Evolutionary conservation across 805 yeast species (phyloP).

Genomic region (Yarrowia keelungensis): DNA sequence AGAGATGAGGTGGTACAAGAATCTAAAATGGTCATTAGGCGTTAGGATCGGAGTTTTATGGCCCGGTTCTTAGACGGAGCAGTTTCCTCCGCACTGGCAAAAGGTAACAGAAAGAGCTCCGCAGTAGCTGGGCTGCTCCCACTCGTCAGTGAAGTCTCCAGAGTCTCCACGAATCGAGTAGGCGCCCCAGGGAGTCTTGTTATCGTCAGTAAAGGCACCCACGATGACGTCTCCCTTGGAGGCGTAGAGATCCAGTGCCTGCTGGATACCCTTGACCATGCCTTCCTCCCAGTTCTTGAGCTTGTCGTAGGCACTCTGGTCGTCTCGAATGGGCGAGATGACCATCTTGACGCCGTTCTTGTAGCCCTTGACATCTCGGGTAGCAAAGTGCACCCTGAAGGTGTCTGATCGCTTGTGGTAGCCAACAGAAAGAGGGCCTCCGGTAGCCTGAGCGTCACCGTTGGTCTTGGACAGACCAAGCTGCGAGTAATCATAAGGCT

Average conservation of each 20-base stretch:
- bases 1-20: neutral
- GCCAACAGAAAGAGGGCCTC: conserved; percentile 28
- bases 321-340: conserved; percentile 12
- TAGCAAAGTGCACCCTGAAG: conserved; percentile 17
- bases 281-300: conserved; percentile 19
- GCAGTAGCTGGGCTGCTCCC: conserved; percentile 29
- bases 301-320: conserved; percentile 12
- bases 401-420: conserved; percentile 26
- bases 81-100: conserved; percentile 29
- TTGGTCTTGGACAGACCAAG: conserved; percentile 14
- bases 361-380: conserved; percentile 24
- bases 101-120: conserved; percentile 17
- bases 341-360: conserved; percentile 20
- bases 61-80: neutral
- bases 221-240: conserved; percentile 27
- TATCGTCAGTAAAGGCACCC: conserved; percentile 19
- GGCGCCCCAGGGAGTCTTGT: conserved; percentile 27
- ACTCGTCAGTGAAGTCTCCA: conserved; percentile 18
- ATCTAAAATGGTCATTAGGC: conserved; percentile 10
- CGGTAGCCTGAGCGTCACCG: conserved; percentile 23
- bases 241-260: conserved; percentile 30
- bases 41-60: neutral
- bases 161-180: conserved; percentile 19
- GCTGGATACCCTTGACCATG: conserved; percentile 15
- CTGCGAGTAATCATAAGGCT: conserved; percentile 24